phyloP scores from a whole-genome alignment of 768 basidiomycete species.

The Suillus sp. region DNA sequence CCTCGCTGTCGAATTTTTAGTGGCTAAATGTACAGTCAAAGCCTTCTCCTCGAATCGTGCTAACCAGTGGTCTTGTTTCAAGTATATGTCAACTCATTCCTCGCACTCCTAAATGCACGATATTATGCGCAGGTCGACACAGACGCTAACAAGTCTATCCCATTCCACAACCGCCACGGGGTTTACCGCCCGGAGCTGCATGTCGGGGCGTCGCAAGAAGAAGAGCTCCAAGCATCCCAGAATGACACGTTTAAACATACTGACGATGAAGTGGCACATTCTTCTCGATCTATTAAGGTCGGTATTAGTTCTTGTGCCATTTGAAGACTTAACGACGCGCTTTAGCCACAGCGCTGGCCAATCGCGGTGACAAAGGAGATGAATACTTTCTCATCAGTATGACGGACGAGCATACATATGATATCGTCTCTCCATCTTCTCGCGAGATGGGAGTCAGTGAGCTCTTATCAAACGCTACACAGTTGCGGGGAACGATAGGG shows the following conservation, averaged over 20 bases:
- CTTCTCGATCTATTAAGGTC: not conserved
- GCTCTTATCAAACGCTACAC: not conserved
- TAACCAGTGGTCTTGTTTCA: not conserved
- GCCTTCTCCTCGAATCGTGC: not conserved
- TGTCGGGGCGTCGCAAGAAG: too few species aligned
- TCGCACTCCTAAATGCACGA: constrained; percentile 7
- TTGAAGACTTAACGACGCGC: not conserved
- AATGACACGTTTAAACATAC: not conserved
- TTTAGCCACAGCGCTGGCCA: not conserved
- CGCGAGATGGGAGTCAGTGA: not conserved
- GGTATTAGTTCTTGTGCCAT: not conserved
- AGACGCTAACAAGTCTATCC: not conserved
- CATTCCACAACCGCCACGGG: not conserved
- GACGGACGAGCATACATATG: not conserved
- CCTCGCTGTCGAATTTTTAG: constrained; percentile 4
- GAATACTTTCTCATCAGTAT: not conserved
- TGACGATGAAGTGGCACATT: not conserved
- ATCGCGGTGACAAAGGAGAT: not conserved
- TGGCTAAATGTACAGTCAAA: constrained; percentile 2
- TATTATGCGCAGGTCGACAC: not conserved
- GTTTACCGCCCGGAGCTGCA: not conserved
- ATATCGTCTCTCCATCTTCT: not conserved
- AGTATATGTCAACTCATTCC: constrained; percentile 4
- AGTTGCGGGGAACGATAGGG: not conserved
- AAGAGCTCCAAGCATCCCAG: not conserved